Conservation (phyloP, 371 early-diverging fungal genomes). For the Blyttiomyces sp. region DNA sequence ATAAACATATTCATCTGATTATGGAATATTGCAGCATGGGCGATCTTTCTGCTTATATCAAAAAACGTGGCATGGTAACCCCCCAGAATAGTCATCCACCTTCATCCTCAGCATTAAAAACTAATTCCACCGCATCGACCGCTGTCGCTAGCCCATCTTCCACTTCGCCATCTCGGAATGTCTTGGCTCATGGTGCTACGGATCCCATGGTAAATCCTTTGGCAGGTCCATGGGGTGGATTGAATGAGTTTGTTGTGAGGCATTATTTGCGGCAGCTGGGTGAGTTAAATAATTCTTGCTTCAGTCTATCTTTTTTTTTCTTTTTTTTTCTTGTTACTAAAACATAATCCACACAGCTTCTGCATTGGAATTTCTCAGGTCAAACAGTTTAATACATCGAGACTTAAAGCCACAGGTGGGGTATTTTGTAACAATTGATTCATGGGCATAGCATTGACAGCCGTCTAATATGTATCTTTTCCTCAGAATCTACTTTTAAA, state of each 20-base stretch:
- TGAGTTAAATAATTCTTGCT: conserved; percentile 27
- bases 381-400: conserved; percentile 86
- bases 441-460: too few relatives aligned
- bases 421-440: too few relatives aligned
- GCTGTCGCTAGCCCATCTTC: too few relatives aligned
- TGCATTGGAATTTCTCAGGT: conserved; percentile 83
- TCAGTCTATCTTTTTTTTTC: neutral
- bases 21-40: conserved; percentile 95
- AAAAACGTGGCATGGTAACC: conserved; percentile 50
- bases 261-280: conserved; percentile 85
- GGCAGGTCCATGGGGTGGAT: conserved; percentile 60
- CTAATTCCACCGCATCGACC: neutral
- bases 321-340: neutral
- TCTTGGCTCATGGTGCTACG: neutral
- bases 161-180: neutral
- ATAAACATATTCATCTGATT: conserved; percentile 82
- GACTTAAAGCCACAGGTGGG: conserved; percentile 92
- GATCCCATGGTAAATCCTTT: conserved; percentile 19
- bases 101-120: neutral
- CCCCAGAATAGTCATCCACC: neutral
- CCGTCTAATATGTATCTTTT: conserved; percentile 19
- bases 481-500: conserved; percentile 72
- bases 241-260: conserved; percentile 71
- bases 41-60: conserved; percentile 86
- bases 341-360: conserved; percentile 42